phyloP scores from a whole-genome alignment of 805 yeast genomes.

The Ogataea glucozyma region DNA sequence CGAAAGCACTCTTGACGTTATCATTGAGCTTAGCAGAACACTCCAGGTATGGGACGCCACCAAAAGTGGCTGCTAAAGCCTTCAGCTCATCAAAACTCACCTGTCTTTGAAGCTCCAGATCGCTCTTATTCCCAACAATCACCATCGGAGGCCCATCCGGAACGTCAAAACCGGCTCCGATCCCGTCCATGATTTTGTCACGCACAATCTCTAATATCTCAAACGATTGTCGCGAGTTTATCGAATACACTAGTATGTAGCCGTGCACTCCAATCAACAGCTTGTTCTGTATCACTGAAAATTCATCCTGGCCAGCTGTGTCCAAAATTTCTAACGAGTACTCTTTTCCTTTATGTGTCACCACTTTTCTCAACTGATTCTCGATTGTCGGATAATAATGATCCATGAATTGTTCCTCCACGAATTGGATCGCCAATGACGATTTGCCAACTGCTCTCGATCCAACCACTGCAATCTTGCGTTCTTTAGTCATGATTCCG shows the following conservation, averaged over 20 bases:
- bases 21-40: constrained; percentile 50
- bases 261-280: constrained; percentile 83
- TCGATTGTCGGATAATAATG: constrained; percentile 90
- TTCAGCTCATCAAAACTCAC: constrained; percentile 55
- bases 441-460: constrained; percentile 88
- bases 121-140: constrained; percentile 52
- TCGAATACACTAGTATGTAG: constrained; percentile 77
- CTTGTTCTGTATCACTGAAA: constrained; percentile 74
- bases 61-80: constrained; percentile 43
- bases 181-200: constrained; percentile 77
- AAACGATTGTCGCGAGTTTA: constrained; percentile 74
- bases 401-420: constrained; percentile 86
- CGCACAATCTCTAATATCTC: constrained; percentile 74
- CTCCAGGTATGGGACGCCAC: constrained; percentile 45
- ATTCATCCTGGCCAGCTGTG: constrained; percentile 94
- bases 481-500: constrained; percentile 41
- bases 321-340: constrained; percentile 84
- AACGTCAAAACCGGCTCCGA: constrained; percentile 41
- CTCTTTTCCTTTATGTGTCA: constrained; percentile 69
- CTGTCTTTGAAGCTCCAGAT: constrained; percentile 56
- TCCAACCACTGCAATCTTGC: constrained; percentile 86
- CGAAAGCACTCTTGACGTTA: constrained; percentile 54
- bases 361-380: constrained; percentile 73
- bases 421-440: constrained; percentile 79
- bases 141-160: constrained; percentile 49